phyloP scores from a whole-genome alignment of 139 green algal species.

The Volvox africanus region DNA sequence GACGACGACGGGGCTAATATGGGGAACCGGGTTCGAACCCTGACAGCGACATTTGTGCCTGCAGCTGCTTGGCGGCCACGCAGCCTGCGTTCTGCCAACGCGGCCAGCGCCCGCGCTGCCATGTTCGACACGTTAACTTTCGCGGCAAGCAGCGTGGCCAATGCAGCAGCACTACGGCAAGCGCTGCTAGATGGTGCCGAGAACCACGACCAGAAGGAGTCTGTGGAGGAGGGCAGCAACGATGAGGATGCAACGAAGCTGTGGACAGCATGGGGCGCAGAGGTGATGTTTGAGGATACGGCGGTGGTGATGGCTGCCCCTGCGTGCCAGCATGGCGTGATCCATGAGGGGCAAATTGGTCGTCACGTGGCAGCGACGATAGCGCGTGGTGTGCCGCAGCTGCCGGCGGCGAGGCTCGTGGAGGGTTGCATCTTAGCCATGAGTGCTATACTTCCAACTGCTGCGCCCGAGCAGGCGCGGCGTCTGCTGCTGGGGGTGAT shows the following conservation, averaged over 20 bases:
- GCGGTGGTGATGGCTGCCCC: not conserved
- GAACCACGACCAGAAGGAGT: not conserved
- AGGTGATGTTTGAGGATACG: not conserved
- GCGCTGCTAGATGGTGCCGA: slow-evolving; percentile 16
- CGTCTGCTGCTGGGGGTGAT: slow-evolving; percentile 10
- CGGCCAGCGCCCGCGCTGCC: not conserved
- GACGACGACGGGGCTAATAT: not conserved
- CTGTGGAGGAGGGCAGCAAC: no score
- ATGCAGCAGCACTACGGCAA: not conserved
- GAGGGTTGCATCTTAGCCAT: not conserved
- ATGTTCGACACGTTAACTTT: slow-evolving; percentile 7
- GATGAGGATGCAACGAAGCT: not conserved
- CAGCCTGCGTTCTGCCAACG: not conserved
- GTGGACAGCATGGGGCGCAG: not conserved
- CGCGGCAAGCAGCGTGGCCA: not conserved
- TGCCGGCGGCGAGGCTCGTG: not conserved
- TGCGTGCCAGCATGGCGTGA: not conserved
- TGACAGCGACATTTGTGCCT: not conserved
- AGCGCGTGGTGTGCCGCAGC: slow-evolving; percentile 13
- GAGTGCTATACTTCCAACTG: not conserved
- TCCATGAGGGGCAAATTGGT: not conserved
- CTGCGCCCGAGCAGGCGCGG: slow-evolving; percentile 8
- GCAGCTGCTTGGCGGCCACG: slow-evolving; percentile 18
- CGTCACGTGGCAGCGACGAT: slow-evolving; percentile 22
- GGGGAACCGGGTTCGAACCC: not conserved